Conservation (phyloP, 169 alveolate species). For the Cryptosporidium andersoni region DNA sequence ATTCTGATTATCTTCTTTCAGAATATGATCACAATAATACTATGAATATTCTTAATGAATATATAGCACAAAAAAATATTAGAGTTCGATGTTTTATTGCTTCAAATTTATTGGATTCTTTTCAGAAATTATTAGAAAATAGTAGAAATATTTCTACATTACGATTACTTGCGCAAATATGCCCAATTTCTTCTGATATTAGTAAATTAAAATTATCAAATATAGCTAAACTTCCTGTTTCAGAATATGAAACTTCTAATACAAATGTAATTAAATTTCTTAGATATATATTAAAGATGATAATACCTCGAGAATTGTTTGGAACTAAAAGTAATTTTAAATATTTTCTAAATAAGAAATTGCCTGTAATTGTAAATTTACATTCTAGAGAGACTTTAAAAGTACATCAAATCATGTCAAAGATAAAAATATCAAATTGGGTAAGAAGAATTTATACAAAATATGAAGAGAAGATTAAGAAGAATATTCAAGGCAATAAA, state of each 20-base stretch:
- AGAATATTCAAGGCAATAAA: background rate
- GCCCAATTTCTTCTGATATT: slow-evolving; percentile 24
- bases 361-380: slow-evolving; percentile 42
- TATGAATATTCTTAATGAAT: slow-evolving; percentile 19
- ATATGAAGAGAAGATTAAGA: background rate
- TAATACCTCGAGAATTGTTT: slow-evolving; percentile 29
- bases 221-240: slow-evolving; percentile 17
- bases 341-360: slow-evolving; percentile 21
- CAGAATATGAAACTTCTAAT: slow-evolving; percentile 13
- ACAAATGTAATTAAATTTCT: slow-evolving; percentile 28
- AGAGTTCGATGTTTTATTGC: slow-evolving; percentile 47
- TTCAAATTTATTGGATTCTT: background rate
- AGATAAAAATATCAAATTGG: slow-evolving; percentile 51
- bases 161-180: background rate
- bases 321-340: slow-evolving; percentile 39
- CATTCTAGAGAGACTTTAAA: slow-evolving; percentile 45
- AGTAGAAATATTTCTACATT: slow-evolving; percentile 7
- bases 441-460: slow-evolving; percentile 8
- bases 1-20: slow-evolving; percentile 19
- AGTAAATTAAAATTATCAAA: slow-evolving; percentile 10
- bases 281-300: slow-evolving; percentile 10
- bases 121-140: slow-evolving; percentile 17
- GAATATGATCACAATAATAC: slow-evolving; percentile 31
- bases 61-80: slow-evolving; percentile 20
- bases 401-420: slow-evolving; percentile 32